Conservation (phyloP, 2,329 filamentous ascomycete species). For the Cercospora zeae-maydis region DNA sequence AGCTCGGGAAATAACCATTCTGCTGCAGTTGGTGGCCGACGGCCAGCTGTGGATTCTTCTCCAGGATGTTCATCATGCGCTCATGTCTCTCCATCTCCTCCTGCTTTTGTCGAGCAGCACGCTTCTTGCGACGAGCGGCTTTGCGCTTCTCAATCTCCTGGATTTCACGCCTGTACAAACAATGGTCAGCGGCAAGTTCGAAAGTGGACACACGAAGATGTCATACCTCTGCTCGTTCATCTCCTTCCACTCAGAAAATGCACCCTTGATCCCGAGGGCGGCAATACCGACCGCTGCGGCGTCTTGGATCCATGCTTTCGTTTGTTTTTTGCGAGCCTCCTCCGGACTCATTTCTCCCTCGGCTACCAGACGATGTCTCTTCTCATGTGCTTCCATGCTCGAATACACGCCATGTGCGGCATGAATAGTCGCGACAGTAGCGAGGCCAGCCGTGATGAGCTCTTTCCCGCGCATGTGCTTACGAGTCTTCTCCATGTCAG, state of each 20-base stretch:
- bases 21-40: constrained; percentile 28
- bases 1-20: constrained; percentile 16
- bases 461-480: constrained; percentile 66
- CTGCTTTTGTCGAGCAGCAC: constrained; percentile 43
- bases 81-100: constrained; percentile 42
- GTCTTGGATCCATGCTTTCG: constrained; percentile 62
- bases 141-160: constrained; percentile 52
- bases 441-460: constrained; percentile 62
- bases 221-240: constrained; percentile 60
- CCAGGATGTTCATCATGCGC: constrained; percentile 37
- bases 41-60: constrained; percentile 30
- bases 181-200: constrained; percentile 23
- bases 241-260: constrained; percentile 64
- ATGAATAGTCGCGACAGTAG: constrained; percentile 66
- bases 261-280: constrained; percentile 64
- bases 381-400: constrained; percentile 61
- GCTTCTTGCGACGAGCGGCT: constrained; percentile 40
- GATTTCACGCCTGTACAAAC: constrained; percentile 38
- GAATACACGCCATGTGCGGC: constrained; percentile 63
- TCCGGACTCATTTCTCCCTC: constrained; percentile 62
- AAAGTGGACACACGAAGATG: neutral
- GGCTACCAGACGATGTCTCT: constrained; percentile 56
- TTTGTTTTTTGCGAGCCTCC: constrained; percentile 60
- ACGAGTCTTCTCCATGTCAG: constrained; percentile 58
- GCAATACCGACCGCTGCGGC: constrained; percentile 64